Percentiles rank a stretch among this genome's conserved stretches.
phyloP scores from a whole-genome alignment of 169 alveolate species.

The Nephromyces sp. region DNA sequence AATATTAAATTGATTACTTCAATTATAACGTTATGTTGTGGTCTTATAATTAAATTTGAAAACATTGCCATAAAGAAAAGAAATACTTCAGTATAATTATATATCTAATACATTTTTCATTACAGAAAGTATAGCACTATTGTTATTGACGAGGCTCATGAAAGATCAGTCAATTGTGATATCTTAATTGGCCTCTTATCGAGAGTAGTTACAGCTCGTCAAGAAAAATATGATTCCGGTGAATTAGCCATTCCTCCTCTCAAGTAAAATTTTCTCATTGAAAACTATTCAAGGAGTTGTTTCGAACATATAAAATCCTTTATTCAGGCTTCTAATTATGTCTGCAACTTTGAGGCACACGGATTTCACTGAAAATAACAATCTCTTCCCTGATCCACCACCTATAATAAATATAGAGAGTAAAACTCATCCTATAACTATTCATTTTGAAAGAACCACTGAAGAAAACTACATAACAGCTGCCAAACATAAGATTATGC shows the following conservation, averaged over 20 bases:
- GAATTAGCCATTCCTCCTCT: slow-evolving; percentile 32
- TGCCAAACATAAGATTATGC: slow-evolving; percentile 63
- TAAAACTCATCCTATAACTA: slow-evolving; percentile 76
- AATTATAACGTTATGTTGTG: background rate
- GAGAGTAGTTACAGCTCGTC: slow-evolving; percentile 71
- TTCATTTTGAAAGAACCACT: slow-evolving; percentile 73
- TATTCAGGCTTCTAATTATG: slow-evolving; percentile 89
- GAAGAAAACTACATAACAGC: slow-evolving; percentile 71
- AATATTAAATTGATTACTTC: background rate
- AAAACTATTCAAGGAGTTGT: slow-evolving; percentile 46
- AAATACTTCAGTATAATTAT: background rate
- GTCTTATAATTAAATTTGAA: background rate
- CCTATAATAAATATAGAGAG: slow-evolving; percentile 77
- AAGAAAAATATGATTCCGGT: slow-evolving; percentile 36
- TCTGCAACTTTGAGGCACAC: slow-evolving; percentile 90
- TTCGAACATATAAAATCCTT: slow-evolving; percentile 42
- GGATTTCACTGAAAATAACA: slow-evolving; percentile 78
- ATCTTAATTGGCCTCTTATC: slow-evolving; percentile 90
- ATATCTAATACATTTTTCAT: background rate
- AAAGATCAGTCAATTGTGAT: slow-evolving; percentile 95
- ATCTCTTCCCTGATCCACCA: slow-evolving; percentile 67
- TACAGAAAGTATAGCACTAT: slow-evolving; percentile 84
- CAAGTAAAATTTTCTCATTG: slow-evolving; percentile 10
- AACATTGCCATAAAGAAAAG: background rate
- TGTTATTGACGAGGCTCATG: slow-evolving; percentile 99